Percentiles rank a stretch among this genome's conserved stretches.
phyloP scores from a whole-genome alignment of 768 basidiomycete species.

The Gelatoporia subvermispora region DNA sequence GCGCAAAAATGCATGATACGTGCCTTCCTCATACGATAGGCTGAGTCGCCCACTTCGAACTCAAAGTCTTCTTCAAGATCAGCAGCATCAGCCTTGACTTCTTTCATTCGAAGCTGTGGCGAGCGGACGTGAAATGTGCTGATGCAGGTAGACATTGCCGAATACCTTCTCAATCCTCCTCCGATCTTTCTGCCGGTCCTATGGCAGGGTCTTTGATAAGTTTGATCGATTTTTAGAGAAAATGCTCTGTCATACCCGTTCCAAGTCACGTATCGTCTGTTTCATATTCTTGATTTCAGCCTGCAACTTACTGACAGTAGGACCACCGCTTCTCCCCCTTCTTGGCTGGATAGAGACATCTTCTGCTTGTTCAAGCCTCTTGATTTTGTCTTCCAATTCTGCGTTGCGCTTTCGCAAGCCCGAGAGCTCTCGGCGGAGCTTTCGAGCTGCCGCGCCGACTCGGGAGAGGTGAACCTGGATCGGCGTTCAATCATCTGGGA shows the following conservation, averaged over 20 bases:
- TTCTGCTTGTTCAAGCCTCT: constrained; percentile 12
- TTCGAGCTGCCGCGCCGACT: constrained; percentile 7
- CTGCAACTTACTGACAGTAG: constrained; percentile 9
- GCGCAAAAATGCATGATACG: background rate
- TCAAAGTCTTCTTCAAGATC: constrained; percentile 29
- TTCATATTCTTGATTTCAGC: constrained; percentile 17
- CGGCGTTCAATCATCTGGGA: background rate
- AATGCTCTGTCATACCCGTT: constrained; percentile 18
- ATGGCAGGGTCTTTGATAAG: background rate
- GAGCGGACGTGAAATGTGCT: background rate
- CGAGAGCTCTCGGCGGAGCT: constrained; percentile 10
- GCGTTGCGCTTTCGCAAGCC: constrained; percentile 12
- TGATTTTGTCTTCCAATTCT: constrained; percentile 12
- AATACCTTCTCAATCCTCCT: constrained; percentile 18
- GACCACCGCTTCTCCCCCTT: constrained; percentile 9
- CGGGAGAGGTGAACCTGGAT: constrained; percentile 2
- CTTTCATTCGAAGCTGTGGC: constrained; percentile 26
- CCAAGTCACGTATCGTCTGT: constrained; percentile 16
- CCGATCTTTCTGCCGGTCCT: constrained; percentile 21
- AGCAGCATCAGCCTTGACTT: constrained; percentile 32
- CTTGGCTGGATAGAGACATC: constrained; percentile 18
- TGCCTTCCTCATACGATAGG: constrained; percentile 39
- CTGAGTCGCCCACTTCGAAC: constrained; percentile 28
- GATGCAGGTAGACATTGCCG: background rate
- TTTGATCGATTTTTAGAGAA: background rate